Base-by-base conservation (phyloP, 768 basidiomycete genomes). In the Amanita pallidorosea region DNA sequence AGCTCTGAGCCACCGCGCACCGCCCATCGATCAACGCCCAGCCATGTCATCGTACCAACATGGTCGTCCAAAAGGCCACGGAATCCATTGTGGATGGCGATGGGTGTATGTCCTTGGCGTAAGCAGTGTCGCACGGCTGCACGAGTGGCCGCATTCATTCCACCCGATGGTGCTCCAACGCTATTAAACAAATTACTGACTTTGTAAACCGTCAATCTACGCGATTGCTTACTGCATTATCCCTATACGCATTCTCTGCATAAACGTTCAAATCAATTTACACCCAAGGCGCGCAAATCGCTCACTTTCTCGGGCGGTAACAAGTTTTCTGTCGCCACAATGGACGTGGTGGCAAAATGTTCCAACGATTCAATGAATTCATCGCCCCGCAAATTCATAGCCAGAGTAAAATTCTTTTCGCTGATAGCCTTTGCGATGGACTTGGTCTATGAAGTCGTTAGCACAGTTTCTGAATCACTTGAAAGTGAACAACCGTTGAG, bases 91-190 rank as follows among this genome's bases (percentile, higher is more conserved):
- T 95, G 83, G 52, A 99, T 80, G 0, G 84, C 91, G 36, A 97
- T 73, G n/a, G 94, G 85, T 22, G 76, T 86, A 64, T 99, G 96
- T 5, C 96, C 95, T 63, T 92, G 88, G 49, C 81, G 79, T 55
- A 92, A 70, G 64, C 93, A 97, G 70, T 92, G 97, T 9, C 96
- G 85, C 18, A 88, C 92, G 5, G 90, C 92, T 23, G 93, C 85
- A 37, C 95, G 87, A 1, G 92, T 96, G 0, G 95, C 96, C 2
- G 96, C 94, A 63, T 98, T 98, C 91, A 98, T 97, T 7, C 96
- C 96, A 42, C 95, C 95, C 2, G 96, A 96, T 4, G 96, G 95
- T 1, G 96, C 96, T 46, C 96, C 95, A 61, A 93, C 83, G 61
- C 93, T 95, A 57, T 18, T 31, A 33, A 3, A 50, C 38, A 20